phyloP scores from a whole-genome alignment of 1,139 yeast genomes.

The Blastobotrys petasosporus region DNA sequence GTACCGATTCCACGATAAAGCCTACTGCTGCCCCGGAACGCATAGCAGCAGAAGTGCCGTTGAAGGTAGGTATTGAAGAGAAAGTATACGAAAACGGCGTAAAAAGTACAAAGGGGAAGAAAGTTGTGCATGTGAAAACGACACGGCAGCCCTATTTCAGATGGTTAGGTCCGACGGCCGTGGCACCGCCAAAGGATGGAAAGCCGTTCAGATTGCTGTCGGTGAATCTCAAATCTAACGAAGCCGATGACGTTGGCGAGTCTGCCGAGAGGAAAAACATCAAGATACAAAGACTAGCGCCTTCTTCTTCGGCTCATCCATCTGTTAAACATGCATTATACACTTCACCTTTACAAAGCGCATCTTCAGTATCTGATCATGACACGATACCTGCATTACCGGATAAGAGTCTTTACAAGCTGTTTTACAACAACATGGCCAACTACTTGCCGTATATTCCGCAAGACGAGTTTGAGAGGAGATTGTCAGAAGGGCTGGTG shows the following conservation, averaged over 20 bases:
- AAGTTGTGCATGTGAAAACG: slow-evolving; percentile 7
- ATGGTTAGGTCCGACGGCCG: slow-evolving; percentile 30
- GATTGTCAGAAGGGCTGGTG: slow-evolving; percentile 21
- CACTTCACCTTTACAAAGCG: neutral
- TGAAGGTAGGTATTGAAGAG: neutral
- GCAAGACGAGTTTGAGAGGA: slow-evolving; percentile 20
- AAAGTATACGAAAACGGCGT: neutral
- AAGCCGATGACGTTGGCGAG: neutral
- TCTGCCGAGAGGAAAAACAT: slow-evolving; percentile 12
- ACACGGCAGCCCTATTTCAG: slow-evolving; percentile 28
- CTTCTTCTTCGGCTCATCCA: neutral
- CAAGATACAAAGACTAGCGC: slow-evolving; percentile 11
- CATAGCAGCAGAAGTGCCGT: neutral
- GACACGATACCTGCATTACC: slow-evolving; percentile 14
- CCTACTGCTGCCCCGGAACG: neutral
- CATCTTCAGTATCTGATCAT: slow-evolving; percentile 8
- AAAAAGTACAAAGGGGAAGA: neutral
- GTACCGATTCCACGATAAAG: slow-evolving; percentile 10
- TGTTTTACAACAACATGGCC: slow-evolving; percentile 19
- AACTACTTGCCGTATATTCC: slow-evolving; percentile 24
- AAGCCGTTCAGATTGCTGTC: slow-evolving; percentile 24
- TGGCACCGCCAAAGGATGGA: slow-evolving; percentile 28
- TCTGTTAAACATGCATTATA: no score
- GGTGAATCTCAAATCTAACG: slow-evolving; percentile 22
- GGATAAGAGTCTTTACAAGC: slow-evolving; percentile 5